Evolutionary conservation across 1,284 basidiomycete genomes (phyloP), one percentile per base, ranked within the genome.

Genomic region (Cryptococcus sp.): DNA sequence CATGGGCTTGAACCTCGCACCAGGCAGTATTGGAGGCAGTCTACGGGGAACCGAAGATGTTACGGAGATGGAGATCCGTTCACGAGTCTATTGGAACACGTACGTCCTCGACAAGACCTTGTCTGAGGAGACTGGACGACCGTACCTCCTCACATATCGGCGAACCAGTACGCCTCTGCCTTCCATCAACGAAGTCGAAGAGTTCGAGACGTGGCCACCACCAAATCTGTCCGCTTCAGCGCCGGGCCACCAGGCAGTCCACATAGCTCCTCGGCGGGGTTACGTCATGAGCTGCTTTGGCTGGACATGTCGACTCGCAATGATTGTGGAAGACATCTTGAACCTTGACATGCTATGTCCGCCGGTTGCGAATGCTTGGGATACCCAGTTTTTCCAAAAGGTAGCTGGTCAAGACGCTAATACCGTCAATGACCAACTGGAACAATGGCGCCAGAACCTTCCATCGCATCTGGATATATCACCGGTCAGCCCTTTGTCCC

Each of bases 21-120:
- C 62, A 47, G 39, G 66, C 62, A 57, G 61, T 64, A 10, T 66
- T 68, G 47, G 51, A 27, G 45, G 22, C 13, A 27, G n/a, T 38
- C 7, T 35, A 20, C 61, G 66, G 53, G 62, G 8, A 38, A n/a
- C 8, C 25, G 47, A 42, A 46, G 16, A 46, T 13, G 31, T n/a
- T 27, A 46, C 44, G n/a, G 69, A 78, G 46, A 59, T 69, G 27
- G 74, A 80, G 53, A 73, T 74, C 10, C 69, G 79, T 3, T 73
- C 76, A 11, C 66, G 80, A 8, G 73, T 80, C 47, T 80, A 74
- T 52, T 80, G 80, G 78, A 76, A 76, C 62, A 73, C 72, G 52
- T 80, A 80, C 57, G 74, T 81, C 39, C 62, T 81, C 25, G 78
- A 80, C 67, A 80, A 80, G 67, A 68, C 76, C 16, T 64, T 80